Conservation (phyloP, 257 asterid genomes). For the Misopates orontium region DNA sequence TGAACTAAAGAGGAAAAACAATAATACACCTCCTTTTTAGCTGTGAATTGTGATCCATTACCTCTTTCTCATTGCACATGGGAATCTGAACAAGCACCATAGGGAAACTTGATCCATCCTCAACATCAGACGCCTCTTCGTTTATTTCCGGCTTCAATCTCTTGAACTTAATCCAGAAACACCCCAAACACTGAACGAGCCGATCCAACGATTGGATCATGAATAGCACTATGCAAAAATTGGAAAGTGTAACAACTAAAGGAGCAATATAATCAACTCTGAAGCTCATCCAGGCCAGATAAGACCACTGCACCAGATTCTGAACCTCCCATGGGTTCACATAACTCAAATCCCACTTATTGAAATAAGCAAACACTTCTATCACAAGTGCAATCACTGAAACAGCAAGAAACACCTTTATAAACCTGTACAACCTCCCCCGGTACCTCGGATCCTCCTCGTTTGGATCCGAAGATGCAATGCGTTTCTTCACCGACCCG, state of each 20-base stretch:
- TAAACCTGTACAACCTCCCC: constrained; percentile 66
- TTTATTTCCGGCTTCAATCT: constrained; percentile 55
- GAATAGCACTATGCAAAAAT: constrained; percentile 79
- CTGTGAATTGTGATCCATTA: constrained; percentile 22
- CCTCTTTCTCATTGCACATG: constrained; percentile 97
- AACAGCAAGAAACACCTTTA: constrained; percentile 66
- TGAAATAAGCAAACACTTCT: constrained; percentile 66
- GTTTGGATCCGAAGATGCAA: constrained; percentile 62
- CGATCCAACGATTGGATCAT: constrained; percentile 81
- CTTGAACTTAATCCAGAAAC: constrained; percentile 77
- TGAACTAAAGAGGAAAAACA: too few relatives aligned
- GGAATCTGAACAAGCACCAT: constrained; percentile 96
- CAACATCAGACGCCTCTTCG: constrained; percentile 54
- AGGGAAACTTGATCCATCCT: constrained; percentile 64
- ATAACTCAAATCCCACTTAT: constrained; percentile 65
- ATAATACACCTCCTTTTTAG: background rate
- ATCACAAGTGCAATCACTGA: constrained; percentile 63
- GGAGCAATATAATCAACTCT: constrained; percentile 80
- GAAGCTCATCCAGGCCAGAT: constrained; percentile 71
- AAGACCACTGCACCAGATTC: constrained; percentile 62
- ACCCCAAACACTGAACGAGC: constrained; percentile 61
- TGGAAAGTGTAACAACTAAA: constrained; percentile 49
- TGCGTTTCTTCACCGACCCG: constrained; percentile 62
- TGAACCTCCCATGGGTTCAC: constrained; percentile 75
- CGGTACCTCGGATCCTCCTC: constrained; percentile 72